phyloP scores from a whole-genome alignment of 768 basidiomycete species.

The Chalciporus chontae region DNA sequence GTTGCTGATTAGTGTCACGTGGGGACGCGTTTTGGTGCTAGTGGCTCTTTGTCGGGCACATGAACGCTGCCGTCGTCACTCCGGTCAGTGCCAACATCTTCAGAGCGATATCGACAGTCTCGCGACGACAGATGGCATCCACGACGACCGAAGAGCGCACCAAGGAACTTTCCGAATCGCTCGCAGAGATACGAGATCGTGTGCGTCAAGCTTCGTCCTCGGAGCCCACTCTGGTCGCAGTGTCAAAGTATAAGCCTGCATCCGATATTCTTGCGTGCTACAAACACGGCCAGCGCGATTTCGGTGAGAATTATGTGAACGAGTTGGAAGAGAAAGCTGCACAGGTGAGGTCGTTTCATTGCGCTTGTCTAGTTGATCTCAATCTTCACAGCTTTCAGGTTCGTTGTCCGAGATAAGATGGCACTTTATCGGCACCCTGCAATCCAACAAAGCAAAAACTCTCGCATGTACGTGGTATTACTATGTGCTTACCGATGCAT shows the following conservation, averaged over 20 bases:
- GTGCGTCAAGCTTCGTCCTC: conserved; percentile 36
- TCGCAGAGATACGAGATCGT: conserved; percentile 50
- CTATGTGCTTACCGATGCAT: not conserved
- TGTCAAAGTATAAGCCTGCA: conserved; percentile 90
- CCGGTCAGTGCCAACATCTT: not conserved
- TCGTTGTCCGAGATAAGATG: conserved; percentile 65
- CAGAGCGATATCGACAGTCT: conserved; percentile 4
- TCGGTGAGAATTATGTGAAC: conserved; percentile 97
- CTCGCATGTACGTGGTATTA: conserved; percentile 59
- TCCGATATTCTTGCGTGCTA: conserved; percentile 84
- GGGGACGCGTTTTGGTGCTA: conserved; percentile 1
- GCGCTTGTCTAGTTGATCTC: conserved; percentile 3
- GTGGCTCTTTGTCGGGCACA: not conserved
- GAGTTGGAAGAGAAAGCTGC: conserved; percentile 86
- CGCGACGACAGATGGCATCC: conserved; percentile 19
- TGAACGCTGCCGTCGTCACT: too few species aligned
- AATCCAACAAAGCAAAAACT: conserved; percentile 91
- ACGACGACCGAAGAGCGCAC: conserved; percentile 37
- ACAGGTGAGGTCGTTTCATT: conserved; percentile 41
- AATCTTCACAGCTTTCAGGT: conserved; percentile 60
- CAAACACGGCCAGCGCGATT: conserved; percentile 79
- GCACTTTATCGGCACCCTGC: conserved; percentile 95
- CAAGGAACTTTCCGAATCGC: conserved; percentile 49
- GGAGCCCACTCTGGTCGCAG: conserved; percentile 65
- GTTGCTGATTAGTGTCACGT: conserved; percentile 17